Conservation (phyloP, 495 filamentous ascomycete genomes). For the Chaetomidium leptoderma region DNA sequence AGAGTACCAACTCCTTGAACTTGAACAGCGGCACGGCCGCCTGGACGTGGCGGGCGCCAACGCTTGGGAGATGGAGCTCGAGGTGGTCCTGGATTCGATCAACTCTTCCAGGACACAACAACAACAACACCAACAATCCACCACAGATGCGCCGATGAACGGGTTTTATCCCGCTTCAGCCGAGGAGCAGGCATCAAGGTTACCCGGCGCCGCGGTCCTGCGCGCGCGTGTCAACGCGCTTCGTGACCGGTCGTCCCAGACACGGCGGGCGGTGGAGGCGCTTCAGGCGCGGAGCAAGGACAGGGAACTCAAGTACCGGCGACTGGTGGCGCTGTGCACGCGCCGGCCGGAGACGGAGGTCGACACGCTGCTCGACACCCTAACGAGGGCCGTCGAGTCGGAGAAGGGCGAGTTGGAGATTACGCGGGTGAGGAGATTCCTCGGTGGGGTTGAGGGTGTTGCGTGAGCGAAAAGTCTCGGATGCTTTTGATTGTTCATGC, state of each 20-base stretch:
- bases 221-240: constrained; percentile 43
- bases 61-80: constrained; percentile 40
- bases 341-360: constrained; percentile 58
- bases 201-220: constrained; percentile 41
- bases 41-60: constrained; percentile 31
- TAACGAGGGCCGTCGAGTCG: constrained; percentile 68
- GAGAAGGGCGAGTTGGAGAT: constrained; percentile 67
- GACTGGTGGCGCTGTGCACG: constrained; percentile 66
- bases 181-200: constrained; percentile 9
- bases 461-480: neutral
- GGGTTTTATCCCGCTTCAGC: constrained; percentile 10
- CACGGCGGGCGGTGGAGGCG: constrained; percentile 51
- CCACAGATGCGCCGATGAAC: neutral
- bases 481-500: too few relatives aligned
- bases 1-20: constrained; percentile 36
- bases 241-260: constrained; percentile 55
- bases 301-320: constrained; percentile 64
- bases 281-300: constrained; percentile 61
- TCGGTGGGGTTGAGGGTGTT: constrained; percentile 61
- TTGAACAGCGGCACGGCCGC: constrained; percentile 38
- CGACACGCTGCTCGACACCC: constrained; percentile 56
- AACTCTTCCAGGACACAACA: constrained; percentile 6
- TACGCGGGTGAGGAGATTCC: constrained; percentile 63
- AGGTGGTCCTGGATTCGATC: constrained; percentile 22
- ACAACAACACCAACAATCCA: neutral